Evolutionary conservation across 495 filamentous ascomycete genomes (phyloP).

Genomic region (Xylaria curta): DNA sequence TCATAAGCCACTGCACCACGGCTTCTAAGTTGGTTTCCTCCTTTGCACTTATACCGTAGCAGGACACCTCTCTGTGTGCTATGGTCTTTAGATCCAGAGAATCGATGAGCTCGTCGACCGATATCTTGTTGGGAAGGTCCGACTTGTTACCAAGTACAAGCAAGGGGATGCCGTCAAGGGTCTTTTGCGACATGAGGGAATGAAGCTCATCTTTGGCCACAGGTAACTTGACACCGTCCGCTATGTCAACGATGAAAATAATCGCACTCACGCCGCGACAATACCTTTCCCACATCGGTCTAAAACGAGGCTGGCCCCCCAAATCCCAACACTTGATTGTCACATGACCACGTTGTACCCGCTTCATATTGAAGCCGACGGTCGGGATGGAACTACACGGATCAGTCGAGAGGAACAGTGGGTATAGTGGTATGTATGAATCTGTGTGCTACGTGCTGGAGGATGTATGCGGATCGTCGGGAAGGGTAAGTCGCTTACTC

Average conservation of each 20-base stretch:
- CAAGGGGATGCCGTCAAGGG: constrained; percentile 87
- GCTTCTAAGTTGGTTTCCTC: constrained; percentile 98
- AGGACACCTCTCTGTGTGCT: constrained; percentile 92
- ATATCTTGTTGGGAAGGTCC: constrained; percentile 83
- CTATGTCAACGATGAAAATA: constrained; percentile 95
- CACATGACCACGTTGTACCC: constrained; percentile 97
- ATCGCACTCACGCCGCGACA: constrained; percentile 98
- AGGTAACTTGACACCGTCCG: constrained; percentile 80
- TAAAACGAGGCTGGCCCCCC: constrained; percentile 94
- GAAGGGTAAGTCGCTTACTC: constrained; percentile 73
- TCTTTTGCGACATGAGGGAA: constrained; percentile 81
- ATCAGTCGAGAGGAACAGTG: constrained; percentile 23
- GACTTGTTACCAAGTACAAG: constrained; percentile 99
- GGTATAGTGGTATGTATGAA: not conserved
- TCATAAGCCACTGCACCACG: constrained; percentile 95
- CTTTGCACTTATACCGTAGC: constrained; percentile 97
- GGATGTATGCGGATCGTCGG: constrained; percentile 4
- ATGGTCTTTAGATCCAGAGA: constrained; percentile 88
- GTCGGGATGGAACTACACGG: constrained; percentile 89
- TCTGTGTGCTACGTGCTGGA: constrained; percentile 5
- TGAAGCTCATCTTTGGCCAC: constrained; percentile 92
- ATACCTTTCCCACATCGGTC: constrained; percentile 99
- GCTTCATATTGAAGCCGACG: constrained; percentile 99
- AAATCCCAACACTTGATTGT: constrained; percentile 99
- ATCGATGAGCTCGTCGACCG: constrained; percentile 94